Percentiles rank a stretch among this genome's conserved stretches.
Evolutionary conservation across 306 rosid species (phyloP).

Genomic region (Inga laurina): DNA sequence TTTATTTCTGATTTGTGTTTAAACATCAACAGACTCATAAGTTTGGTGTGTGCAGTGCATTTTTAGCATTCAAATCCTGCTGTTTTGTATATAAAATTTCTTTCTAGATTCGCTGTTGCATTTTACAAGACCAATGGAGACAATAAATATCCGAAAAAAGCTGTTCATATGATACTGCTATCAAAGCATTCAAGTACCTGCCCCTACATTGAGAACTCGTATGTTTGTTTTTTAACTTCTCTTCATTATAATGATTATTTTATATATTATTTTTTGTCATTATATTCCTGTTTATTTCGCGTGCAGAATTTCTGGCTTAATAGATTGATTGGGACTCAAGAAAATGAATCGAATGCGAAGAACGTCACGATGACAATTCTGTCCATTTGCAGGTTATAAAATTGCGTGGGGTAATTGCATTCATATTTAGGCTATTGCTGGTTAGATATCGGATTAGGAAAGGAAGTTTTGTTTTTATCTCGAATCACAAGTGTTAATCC

Average conservation of each 20-base stretch:
- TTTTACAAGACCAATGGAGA: slow-evolving; percentile 30
- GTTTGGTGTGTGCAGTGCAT: slow-evolving; percentile 40
- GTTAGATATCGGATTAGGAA: not conserved
- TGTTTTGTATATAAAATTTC: slow-evolving; percentile 52
- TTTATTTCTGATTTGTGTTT: slow-evolving; percentile 56
- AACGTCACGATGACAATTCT: not conserved
- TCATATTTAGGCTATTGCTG: not conserved
- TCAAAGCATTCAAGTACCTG: not conserved
- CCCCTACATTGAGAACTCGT: not conserved
- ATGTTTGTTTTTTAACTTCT: not conserved
- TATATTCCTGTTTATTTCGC: not conserved
- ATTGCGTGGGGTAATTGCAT: not conserved
- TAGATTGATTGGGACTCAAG: not conserved
- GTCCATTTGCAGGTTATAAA: not conserved
- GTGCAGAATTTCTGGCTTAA: not conserved
- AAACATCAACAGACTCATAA: not conserved
- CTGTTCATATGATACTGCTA: slow-evolving; percentile 29
- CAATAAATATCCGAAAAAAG: slow-evolving; percentile 38
- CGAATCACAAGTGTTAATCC: not conserved
- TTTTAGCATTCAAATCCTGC: slow-evolving; percentile 32
- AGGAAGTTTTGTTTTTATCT: not conserved
- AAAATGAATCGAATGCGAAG: not conserved
- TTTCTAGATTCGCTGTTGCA: slow-evolving; percentile 35
- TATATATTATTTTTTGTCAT: not conserved
- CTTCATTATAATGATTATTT: not conserved